Evolutionary conservation across 768 basidiomycete species (phyloP), one percentile per base, ranked within the genome.

Genomic region (Lepiota subincarnata): DNA sequence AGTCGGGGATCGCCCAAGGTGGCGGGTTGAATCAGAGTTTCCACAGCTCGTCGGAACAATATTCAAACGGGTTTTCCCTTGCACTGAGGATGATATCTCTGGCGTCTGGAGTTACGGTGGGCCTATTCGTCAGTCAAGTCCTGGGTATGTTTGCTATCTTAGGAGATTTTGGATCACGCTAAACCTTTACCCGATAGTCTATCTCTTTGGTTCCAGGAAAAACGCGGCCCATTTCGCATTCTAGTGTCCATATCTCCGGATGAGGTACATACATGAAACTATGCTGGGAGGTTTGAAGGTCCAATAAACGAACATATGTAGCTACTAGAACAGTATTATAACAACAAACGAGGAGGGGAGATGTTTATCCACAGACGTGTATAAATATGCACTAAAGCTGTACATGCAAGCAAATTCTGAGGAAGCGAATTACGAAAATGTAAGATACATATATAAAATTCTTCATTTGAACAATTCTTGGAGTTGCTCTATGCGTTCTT

Each of bases 401-500:
- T 48, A 31, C 44, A 48, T 40, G 22, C 18, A 22, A 40, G 35
- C 7, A 28, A 39, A 16, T 26, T 37, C 44, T 24, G 22, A 41
- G 43, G 14, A 34, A n/a, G 28, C 14, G 26, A 26, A 47, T 31
- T 47, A 36, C 38, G 38, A 35, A 35, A 61, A 55, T 52, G 49
- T 62, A 64, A 48, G 57, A 50, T 36, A 53, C 47, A 58, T 59
- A 56, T 66, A 54, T 56, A 57, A 46, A 48, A 58, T 58, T 49
- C 57, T 57, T 80, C 78, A 64, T 13, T 57, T 57, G 50, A 92
- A 92, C 51, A 92, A 72, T 66, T 89, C 81, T 53, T 80, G 78
- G 55, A 96, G 78, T 63, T 97, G 94, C 61, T 95, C 91, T 80
- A 93, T 76, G 56, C 95, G 86, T 55, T 92, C 85, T 56, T 87